Evolutionary conservation across 2,329 filamentous ascomycete genomes (phyloP), one percentile per base, ranked within the genome.

Genomic region (Scedosporium boydii): DNA sequence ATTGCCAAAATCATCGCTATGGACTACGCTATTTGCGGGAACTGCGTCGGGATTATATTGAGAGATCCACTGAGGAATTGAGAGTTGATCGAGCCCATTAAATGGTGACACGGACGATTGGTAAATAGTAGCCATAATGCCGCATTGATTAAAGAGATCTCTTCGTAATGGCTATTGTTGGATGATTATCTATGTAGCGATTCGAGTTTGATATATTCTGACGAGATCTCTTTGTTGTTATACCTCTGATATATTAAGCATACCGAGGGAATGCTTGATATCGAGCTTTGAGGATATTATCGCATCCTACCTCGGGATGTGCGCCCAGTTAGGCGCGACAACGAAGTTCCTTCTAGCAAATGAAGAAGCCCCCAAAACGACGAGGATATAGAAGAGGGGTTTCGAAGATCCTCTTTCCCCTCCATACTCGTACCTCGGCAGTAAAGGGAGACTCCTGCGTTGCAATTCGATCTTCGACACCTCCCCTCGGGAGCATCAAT

Each of bases 1-100:
- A 26, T 58, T 38, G 6, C 16, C 16, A 14, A 58, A 58, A 23
- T 58, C 56, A 34, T 58, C 56, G 7, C 21, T 18, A 26, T 58
- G 56, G 27, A 58, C 56, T 5, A 58, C 56, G 21, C 29, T 58
- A 18, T 58, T 26, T 16, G 27, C 56, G 6, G 23, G 56, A 18
- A 58, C 56, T 14, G 16, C 23, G 27, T 58, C 56, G 26, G 56
- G 56, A 23, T 58, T 58, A 42, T 58, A 58, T n/a, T 58, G 27
- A 3, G 56, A n/a, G 12, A 58, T 58, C 27, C 27, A 58, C 23
- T 58, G 56, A 29, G 27, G 27, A 26, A 58, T 58, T 21, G 56
- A 58, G 26, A 58, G 56, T 7, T 12, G 4, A 16, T 58, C 56
- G 27, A 42, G 23, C 48, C 23, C 48, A 21, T 18, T 27, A 23